Conservation (phyloP, 2,329 filamentous ascomycete genomes). For the Herpotrichia juniperi region DNA sequence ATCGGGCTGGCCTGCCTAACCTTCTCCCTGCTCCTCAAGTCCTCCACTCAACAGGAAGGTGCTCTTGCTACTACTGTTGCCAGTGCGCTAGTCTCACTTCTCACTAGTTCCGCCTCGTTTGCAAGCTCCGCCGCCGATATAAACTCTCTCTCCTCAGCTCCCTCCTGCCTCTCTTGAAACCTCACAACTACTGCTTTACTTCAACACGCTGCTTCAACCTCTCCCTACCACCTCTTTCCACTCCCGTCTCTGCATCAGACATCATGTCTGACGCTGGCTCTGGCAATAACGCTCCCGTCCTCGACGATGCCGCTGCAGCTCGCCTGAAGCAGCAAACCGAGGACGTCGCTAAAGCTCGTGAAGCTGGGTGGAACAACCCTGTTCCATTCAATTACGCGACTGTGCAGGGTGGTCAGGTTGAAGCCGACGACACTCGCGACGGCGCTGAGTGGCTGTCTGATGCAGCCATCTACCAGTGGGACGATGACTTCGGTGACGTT, state of each 20-base stretch:
- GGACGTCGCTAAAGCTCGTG: conserved; percentile 34
- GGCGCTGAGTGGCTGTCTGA: conserved; percentile 56
- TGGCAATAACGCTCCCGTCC: conserved; percentile 2
- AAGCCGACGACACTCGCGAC: conserved; percentile 28
- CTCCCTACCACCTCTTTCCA: background rate
- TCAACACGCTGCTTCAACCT: background rate
- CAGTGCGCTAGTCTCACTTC: too few species aligned
- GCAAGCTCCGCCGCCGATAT: too few species aligned
- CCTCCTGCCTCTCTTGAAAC: background rate
- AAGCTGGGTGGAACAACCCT: conserved; percentile 55
- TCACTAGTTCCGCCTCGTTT: too few species aligned
- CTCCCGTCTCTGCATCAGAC: background rate
- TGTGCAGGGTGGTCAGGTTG: conserved; percentile 29
- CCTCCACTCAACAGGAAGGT: too few species aligned
- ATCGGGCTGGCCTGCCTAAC: too few species aligned
- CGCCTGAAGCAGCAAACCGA: conserved; percentile 15
- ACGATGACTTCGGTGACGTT: conserved; percentile 84
- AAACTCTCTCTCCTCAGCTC: background rate
- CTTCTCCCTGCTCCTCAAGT: too few species aligned
- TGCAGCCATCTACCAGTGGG: conserved; percentile 79
- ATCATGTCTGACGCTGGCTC: conserved; percentile 28
- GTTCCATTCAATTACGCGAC: conserved; percentile 58
- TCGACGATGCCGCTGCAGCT: conserved; percentile 19
- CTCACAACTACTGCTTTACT: background rate
- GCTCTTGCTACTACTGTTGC: too few species aligned